Base-by-base conservation (phyloP, 2,329 filamentous ascomycete species). In the Ophiostoma novo-ulmi region DNA sequence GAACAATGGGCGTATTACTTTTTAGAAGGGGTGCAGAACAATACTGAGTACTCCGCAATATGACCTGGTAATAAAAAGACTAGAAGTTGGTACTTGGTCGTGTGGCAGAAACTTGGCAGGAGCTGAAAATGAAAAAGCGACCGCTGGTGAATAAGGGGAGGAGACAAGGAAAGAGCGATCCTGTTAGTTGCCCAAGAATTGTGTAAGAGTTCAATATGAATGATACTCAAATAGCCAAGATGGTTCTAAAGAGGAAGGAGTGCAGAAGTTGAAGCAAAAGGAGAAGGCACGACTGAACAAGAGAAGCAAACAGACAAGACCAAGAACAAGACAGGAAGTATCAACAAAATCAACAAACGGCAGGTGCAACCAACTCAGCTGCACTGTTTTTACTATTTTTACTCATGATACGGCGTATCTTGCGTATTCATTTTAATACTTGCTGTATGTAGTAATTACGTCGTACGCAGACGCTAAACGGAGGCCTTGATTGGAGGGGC, bases 391-490 rank as follows among this genome's bases (percentile, higher is more conserved):
- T 31, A 22, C 52, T 58, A 26, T 58, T 13, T 58, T 26, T 26
- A 26, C 22, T 26, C 22, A 10, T 26, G 17, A 58, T 58, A 58
- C 52, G 48, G 48, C 48, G 20, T 55, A 55, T 55, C 1, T n/a
- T 55, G 8, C n/a, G 48, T 55, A 55, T 26, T 22, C 48, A 55
- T 58, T 58, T 26, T 11, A 26, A 13, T 58, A 58, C 52, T 26
- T 26, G 44, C 44, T 48, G 17, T 5, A 20, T 20, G 22, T 58
- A 58, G 52, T 14, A 31, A 26, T 26, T 58, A 58, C 22, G 52
- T 58, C 52, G 52, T 22, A 58, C 52, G 52, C 52, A 26, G 52
- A 58, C 52, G 52, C n/a, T 11, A 58, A 58, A 58, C 52, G 11
- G 52, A 17, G 22, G 22, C 52, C n/a, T 58, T 26, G n/a, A 58